Base-by-base conservation (phyloP, 345 rosid genomes). In the Heritiera littoralis region DNA sequence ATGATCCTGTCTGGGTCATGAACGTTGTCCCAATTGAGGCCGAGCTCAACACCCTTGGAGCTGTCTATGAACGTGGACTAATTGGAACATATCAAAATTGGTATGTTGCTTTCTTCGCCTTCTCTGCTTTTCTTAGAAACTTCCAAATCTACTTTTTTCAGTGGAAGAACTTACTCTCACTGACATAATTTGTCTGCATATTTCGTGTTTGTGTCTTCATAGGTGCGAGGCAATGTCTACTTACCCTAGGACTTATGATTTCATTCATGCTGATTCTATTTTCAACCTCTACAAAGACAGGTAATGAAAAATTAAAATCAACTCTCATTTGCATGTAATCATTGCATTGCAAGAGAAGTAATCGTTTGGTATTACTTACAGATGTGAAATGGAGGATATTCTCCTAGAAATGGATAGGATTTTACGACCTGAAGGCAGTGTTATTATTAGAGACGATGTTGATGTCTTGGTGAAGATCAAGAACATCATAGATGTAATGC, bases 41-140 rank as follows among this genome's bases (percentile, higher is more conserved):
- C 1, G 63, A 81, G 40, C 66, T 79, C 83, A 83, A 94, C 78
- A 92, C 97, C 1, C 92, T 94, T 10, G 99, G 99, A 7, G 97
- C 83, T 67, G 84, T 96, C 13, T 96, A 87, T 55, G 97, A 94
- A 81, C 92, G 99, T 11, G 99, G 99, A 18, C 69, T 96, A 66
- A 91, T 94, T 1, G 99, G 99, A 80, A 94, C 98, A 0, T 96
- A 94, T 80, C 99, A 96, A 59, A 89, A 87, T 73, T 96, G 99
- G 99, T 48, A 70, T 6, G 30, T 12, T 23, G 28, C 28, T 23
- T 23, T 32, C 9, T 13, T 13, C 28, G 3, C 13, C 3, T 48
- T 28, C 48, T 0, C 15, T 40, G 43, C 43, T 40, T 40, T 40
- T 40, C 43, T 46, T 46, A 46, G 2, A 46, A 46, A 46, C 10